Base-by-base conservation (phyloP, 179 eudicot species). In the Beta macrorhiza region DNA sequence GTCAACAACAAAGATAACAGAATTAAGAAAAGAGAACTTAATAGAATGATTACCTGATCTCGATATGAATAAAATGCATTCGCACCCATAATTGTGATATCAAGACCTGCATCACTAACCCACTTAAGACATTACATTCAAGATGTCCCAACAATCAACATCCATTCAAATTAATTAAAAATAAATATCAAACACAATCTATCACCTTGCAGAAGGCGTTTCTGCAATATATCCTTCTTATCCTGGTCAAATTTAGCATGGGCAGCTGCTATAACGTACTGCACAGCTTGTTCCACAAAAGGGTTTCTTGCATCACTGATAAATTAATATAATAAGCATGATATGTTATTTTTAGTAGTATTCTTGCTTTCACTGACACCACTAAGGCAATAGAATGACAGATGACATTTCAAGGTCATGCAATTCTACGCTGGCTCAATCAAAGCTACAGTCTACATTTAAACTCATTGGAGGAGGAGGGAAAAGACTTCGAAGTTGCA, bases 61-160 rank as follows among this genome's bases (percentile, higher is more conserved):
- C 98, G 91, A 72, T 93, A 97, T 49, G 99, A 97, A 83, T 97
- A 97, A 82, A 97, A 97, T 75, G 94, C 99, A 85, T 97, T 97
- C 89, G 92, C 88, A n/a, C 99, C 99, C 83, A 94, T 84, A 73
- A 94, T 92, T 63, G 99, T 94, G 81, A 97, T 94, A 84, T 97
- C 97, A 81, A 97, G 93, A 86, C 99, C 99, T 97, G 98, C 95
- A 89, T 81, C 83, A 83, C 83, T 83, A 89, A 85, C 69, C 74
- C 80, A 82, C 57, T 81, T 78, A 75, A 83, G 79, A 82, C 63
- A 81, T 79, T 78, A 82, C 81, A 82, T 76, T 82, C 81, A 82
- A n/a, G 58, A 47, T 74, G 52, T 53, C 80, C 37, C 44, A 68
- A 62, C 58, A 52, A 64, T 45, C 67, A 68, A 62, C 53, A 57